Conservation (phyloP, 2,329 filamentous ascomycete species). For the Lasiodiplodia gonubiensis region DNA sequence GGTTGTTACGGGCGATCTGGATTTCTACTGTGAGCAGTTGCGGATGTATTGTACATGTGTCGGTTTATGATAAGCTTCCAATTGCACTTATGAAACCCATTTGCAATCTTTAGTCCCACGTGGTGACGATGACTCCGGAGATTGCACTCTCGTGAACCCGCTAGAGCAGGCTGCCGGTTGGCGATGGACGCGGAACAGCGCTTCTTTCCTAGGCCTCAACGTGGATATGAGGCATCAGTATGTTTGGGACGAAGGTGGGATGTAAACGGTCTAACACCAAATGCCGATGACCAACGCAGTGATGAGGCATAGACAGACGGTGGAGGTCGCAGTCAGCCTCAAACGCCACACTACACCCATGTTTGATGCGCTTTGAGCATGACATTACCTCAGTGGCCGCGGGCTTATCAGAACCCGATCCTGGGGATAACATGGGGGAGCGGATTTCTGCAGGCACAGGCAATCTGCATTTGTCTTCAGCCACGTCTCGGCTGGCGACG, state of each 20-base stretch:
- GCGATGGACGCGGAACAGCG: background rate
- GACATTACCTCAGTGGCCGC: conserved; percentile 21
- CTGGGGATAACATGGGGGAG: conserved; percentile 1
- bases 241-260: background rate
- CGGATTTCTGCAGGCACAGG: background rate
- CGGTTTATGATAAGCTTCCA: background rate
- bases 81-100: background rate
- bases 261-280: background rate
- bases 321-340: background rate
- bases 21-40: background rate
- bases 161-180: background rate
- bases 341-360: background rate
- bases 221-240: background rate
- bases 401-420: conserved; percentile 9
- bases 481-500: conserved; percentile 6
- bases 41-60: background rate
- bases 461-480: background rate
- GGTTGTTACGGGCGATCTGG: background rate
- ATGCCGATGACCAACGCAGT: background rate
- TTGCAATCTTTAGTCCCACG: background rate
- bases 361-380: conserved; percentile 15
- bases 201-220: background rate
- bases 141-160: background rate
- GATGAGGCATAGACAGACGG: background rate
- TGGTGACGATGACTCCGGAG: background rate